Evolutionary conservation across 2,329 filamentous ascomycete species (phyloP).

Genomic region (Cercospora zeae-maydis): DNA sequence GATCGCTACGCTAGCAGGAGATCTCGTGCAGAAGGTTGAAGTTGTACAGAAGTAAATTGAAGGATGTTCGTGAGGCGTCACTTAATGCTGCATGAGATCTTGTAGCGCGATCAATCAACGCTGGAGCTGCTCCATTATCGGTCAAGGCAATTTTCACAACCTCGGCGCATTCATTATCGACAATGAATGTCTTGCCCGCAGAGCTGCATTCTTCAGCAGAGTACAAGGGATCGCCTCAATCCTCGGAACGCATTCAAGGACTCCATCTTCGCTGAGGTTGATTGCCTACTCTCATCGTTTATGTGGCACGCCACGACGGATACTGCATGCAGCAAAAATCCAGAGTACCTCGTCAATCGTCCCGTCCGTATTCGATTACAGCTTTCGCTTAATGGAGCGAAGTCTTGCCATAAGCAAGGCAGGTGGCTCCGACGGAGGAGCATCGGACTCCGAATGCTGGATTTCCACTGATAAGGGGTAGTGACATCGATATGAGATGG

Average conservation of each 20-base stretch:
- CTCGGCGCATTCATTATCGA: no score
- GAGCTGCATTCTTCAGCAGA: no score
- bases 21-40: constrained; percentile 66
- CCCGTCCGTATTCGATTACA: background rate
- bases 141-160: no score
- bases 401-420: background rate
- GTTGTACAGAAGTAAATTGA: constrained; percentile 26
- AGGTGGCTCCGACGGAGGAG: background rate
- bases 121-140: no score
- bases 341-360: background rate
- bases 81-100: no score
- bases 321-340: background rate
- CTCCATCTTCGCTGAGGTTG: no score
- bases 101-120: no score
- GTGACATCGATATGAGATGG: background rate
- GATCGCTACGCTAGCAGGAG: constrained; percentile 60
- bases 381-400: background rate
- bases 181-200: no score
- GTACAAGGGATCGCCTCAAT: no score
- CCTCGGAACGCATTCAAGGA: no score
- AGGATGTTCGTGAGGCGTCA: background rate
- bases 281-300: no score
- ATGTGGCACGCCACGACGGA: no score
- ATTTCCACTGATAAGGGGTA: background rate
- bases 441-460: background rate